phyloP scores from a whole-genome alignment of 75 land plant genomes.

The Pinus tabuliformis region DNA sequence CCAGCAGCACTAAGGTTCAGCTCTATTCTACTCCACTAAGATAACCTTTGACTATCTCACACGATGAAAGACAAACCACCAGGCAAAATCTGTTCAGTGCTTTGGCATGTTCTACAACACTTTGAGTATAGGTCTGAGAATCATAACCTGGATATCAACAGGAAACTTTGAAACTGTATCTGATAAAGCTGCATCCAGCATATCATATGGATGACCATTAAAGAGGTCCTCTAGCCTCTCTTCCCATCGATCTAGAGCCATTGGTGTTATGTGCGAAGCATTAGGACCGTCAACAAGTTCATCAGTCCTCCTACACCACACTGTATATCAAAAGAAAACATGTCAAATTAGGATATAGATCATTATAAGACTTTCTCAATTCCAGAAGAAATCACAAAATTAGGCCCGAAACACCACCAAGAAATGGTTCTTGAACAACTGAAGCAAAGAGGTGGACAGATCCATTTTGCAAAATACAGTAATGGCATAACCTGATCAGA shows the following conservation, averaged over 20 bases:
- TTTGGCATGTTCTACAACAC: background rate
- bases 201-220: conserved; percentile 75
- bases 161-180: conserved; percentile 76
- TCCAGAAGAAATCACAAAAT: background rate
- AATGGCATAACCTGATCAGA: background rate
- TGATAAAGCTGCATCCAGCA: conserved; percentile 88
- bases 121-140: background rate
- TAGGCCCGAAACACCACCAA: background rate
- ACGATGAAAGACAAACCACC: background rate
- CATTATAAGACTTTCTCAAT: background rate
- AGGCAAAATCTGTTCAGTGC: background rate
- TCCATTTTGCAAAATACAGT: background rate
- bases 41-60: background rate
- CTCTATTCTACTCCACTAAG: background rate
- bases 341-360: background rate
- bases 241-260: conserved; percentile 90
- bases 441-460: background rate
- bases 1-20: background rate
- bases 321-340: conserved; percentile 26
- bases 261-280: conserved; percentile 69
- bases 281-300: conserved; percentile 96
- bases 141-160: conserved; percentile 79
- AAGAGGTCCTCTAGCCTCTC: conserved; percentile 82
- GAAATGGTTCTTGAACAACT: background rate
- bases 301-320: conserved; percentile 98